These are phyloP conservation scores for Geotrichum fermentans DNA, from an alignment of 1,139 yeast species.

Conservation along the genomic window DNA sequence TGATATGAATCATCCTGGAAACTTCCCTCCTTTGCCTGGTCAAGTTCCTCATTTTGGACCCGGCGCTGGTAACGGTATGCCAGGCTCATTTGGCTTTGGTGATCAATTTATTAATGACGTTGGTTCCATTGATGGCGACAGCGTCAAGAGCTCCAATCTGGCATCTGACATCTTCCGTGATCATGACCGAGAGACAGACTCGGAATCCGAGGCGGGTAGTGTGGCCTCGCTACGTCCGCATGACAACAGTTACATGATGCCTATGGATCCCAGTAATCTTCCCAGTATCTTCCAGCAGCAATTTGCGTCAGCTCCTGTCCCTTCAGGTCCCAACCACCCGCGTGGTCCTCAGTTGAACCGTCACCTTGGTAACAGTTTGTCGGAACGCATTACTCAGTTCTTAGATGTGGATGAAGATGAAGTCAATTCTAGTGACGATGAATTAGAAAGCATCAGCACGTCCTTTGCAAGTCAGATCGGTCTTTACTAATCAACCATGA, in stretches of 20 bases:
- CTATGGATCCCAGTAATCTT: constrained; percentile 22
- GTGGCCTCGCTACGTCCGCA: constrained; percentile 9
- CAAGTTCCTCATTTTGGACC: background rate
- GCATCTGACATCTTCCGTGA: constrained; percentile 16
- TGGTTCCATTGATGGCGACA: constrained; percentile 14
- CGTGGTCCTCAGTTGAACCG: constrained; percentile 9
- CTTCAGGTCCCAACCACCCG: background rate
- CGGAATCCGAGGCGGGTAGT: constrained; percentile 3
- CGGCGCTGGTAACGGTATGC: constrained; percentile 2
- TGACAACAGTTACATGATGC: constrained; percentile 4
- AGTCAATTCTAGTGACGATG: constrained; percentile 43
- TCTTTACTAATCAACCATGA: constrained; percentile 26
- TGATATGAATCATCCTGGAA: background rate
- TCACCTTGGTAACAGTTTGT: constrained; percentile 44
- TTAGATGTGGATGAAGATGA: constrained; percentile 32
- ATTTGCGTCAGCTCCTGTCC: constrained; percentile 16
- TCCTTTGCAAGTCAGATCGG: constrained; percentile 46
- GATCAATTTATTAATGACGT: constrained; percentile 14
- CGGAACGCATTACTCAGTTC: constrained; percentile 41
- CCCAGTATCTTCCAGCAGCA: constrained; percentile 25
- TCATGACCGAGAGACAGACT: constrained; percentile 5
- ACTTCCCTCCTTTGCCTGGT: constrained; percentile 8
- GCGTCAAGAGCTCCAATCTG: constrained; percentile 13
- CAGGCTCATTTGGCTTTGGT: constrained; percentile 7
- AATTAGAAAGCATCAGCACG: constrained; percentile 45